These are phyloP conservation scores for Lavandula angustifolia DNA, from an alignment of 257 asterid genomes.

Conservation along the genomic window DNA sequence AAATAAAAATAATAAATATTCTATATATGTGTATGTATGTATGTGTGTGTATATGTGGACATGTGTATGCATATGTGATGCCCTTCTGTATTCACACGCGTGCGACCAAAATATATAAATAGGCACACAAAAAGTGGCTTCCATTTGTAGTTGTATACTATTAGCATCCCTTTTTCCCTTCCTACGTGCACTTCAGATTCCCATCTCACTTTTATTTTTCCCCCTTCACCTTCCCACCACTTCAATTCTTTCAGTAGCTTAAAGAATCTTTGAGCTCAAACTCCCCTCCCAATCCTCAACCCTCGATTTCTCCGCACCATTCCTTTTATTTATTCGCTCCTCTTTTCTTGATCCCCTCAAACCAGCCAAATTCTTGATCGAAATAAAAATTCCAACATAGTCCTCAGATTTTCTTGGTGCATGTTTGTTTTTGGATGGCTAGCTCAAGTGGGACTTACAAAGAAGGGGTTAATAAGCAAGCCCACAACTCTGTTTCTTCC, in stretches of 20 bases:
- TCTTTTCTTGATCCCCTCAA: conserved; percentile 28
- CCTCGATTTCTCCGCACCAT: conserved; percentile 32
- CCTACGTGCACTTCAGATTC: conserved; percentile 59
- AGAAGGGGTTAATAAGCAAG: conserved; percentile 37
- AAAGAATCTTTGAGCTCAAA: conserved; percentile 33
- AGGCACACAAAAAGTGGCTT: conserved; percentile 47
- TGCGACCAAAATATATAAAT: conserved; percentile 51
- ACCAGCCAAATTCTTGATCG: conserved; percentile 13
- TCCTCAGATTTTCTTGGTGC: conserved; percentile 22
- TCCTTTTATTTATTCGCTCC: not conserved
- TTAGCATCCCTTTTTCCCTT: conserved; percentile 25
- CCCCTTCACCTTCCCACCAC: conserved; percentile 32
- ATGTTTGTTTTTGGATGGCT: conserved; percentile 44
- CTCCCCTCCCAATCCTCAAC: conserved; percentile 33
- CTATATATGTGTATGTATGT: not conserved
- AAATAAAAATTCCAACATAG: not conserved
- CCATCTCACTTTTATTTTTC: conserved; percentile 32
- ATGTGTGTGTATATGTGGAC: not conserved
- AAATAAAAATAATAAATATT: too few species aligned
- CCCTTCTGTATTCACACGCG: conserved; percentile 29
- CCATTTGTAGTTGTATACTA: conserved; percentile 39
- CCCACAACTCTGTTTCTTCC: conserved; percentile 36
- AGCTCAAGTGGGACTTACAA: conserved; percentile 44
- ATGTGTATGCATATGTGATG: conserved; percentile 1
- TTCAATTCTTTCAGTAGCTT: conserved; percentile 27